Conservation (phyloP, 2,329 filamentous ascomycete species). For the Aaosphaeria pasadenensis region DNA sequence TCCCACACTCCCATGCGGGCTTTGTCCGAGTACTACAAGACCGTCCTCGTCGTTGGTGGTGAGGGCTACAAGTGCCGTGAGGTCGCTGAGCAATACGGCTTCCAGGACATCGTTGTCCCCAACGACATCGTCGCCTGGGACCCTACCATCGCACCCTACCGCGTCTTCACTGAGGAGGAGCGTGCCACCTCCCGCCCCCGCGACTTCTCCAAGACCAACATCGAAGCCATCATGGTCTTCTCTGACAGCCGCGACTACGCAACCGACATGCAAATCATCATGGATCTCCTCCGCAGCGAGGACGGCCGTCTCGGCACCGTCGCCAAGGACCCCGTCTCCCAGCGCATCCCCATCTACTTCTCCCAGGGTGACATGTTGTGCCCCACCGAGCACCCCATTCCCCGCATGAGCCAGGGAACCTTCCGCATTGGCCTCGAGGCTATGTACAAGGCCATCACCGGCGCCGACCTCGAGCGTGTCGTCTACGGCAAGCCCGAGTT, state of each 20-base stretch:
- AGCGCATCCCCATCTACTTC: slow-evolving; percentile 73
- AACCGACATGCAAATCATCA: slow-evolving; percentile 73
- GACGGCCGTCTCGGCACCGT: slow-evolving; percentile 64
- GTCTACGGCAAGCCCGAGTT: slow-evolving; percentile 74
- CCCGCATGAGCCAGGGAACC: slow-evolving; percentile 70
- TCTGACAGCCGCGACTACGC: slow-evolving; percentile 72
- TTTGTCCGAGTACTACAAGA: slow-evolving; percentile 72
- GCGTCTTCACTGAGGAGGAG: slow-evolving; percentile 66
- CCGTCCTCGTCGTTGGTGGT: slow-evolving; percentile 71
- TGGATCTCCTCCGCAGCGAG: slow-evolving; percentile 67
- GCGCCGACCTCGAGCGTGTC: slow-evolving; percentile 69
- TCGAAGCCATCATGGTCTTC: slow-evolving; percentile 73
- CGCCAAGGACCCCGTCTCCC: slow-evolving; percentile 62
- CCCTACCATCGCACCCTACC: slow-evolving; percentile 66
- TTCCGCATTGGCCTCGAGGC: slow-evolving; percentile 73
- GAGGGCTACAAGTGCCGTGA: slow-evolving; percentile 73
- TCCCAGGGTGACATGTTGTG: slow-evolving; percentile 64
- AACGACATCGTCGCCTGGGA: slow-evolving; percentile 73
- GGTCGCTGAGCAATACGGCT: slow-evolving; percentile 70
- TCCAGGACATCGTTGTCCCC: slow-evolving; percentile 69
- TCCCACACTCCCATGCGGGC: slow-evolving; percentile 76
- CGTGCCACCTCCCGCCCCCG: slow-evolving; percentile 64
- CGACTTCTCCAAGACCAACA: slow-evolving; percentile 69
- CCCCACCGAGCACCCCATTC: slow-evolving; percentile 57
- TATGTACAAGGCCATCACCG: slow-evolving; percentile 69